Base-by-base conservation (phyloP, 768 basidiomycete species). In the Russula sp. region DNA sequence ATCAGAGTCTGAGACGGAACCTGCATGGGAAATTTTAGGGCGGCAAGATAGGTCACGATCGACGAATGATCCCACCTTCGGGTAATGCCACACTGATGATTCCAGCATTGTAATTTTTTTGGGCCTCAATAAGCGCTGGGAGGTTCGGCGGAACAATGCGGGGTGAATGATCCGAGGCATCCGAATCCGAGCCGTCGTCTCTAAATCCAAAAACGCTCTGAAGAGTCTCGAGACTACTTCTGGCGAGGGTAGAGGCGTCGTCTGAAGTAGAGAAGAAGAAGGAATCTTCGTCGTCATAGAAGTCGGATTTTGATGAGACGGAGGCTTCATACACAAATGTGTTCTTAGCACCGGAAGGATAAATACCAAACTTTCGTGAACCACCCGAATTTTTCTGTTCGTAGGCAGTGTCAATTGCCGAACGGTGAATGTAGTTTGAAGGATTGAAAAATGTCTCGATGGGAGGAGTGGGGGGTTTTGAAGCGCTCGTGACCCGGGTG, bases 1-100 rank as follows among this genome's bases (percentile, higher is more conserved):
- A 44, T 68, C 67, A n/a, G 67, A 68, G 59, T 68, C 67, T 4
- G 67, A 59, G 4, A 62, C 61, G 22, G 67, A 68, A 14, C 58
- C 67, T 68, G 42, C 44, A 18, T 11, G 3, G 27, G 45, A 50
- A 14, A 10, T 31, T 18, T 48, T 13, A 57, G 45, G 47, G 9
- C 14, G 20, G 20, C 14, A 14, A 44, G 18, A 44, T 14, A 6
- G 13, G 27, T n/a, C 35, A 42, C 42, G 47, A 42, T 18, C 6
- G 42, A 44, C 10, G 31, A 31, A n/a, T 11, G 54, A 55, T 16
- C 57, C 18, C 52, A 68, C 67, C 65, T 48, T 62, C 61, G 0
- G 67, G 67, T 6, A 68, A 56, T 27, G 65, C 49, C 34, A 68
- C 52, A 47, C 14, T 52, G 7, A 68, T 64, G 31, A 67, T 57